Conservation (phyloP, 331 rosid genomes). For the Pyrus hybrid region DNA sequence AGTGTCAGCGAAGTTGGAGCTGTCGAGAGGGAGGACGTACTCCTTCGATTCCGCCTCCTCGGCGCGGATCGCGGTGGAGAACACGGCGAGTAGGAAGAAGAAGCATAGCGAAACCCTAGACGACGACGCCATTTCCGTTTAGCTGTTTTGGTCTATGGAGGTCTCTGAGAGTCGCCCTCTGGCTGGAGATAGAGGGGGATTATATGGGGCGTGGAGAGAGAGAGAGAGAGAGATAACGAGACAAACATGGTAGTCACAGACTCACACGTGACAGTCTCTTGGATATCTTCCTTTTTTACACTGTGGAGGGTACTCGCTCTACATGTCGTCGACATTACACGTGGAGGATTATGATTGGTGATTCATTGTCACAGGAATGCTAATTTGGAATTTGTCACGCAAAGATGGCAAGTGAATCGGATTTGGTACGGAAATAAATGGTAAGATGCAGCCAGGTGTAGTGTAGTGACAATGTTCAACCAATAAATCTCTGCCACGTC, state of each 20-base stretch:
- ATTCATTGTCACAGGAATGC: constrained; percentile 27
- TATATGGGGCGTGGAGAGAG: neutral
- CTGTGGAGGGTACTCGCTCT: neutral
- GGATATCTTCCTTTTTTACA: neutral
- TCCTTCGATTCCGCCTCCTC: constrained; percentile 67
- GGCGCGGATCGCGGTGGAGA: constrained; percentile 34
- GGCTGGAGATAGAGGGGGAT: neutral
- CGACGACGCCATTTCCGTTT: constrained; percentile 31
- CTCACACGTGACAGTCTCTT: constrained; percentile 36
- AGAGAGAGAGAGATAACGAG: constrained; percentile 8
- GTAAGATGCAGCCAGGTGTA: neutral
- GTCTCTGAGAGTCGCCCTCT: neutral
- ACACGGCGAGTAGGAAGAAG: constrained; percentile 20
- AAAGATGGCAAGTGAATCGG: neutral
- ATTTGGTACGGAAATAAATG: neutral
- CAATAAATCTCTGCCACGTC: neutral
- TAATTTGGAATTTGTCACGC: neutral
- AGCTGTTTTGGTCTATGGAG: neutral
- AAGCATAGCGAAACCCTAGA: constrained; percentile 30
- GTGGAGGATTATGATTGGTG: constrained; percentile 31
- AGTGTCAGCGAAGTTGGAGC: constrained; percentile 67
- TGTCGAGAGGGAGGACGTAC: constrained; percentile 73
- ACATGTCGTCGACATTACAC: neutral
- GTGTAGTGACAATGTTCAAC: neutral
- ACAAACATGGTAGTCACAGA: constrained; percentile 30